Base-by-base conservation (phyloP, 768 basidiomycete species). In the Cystofilobasidium macerans region DNA sequence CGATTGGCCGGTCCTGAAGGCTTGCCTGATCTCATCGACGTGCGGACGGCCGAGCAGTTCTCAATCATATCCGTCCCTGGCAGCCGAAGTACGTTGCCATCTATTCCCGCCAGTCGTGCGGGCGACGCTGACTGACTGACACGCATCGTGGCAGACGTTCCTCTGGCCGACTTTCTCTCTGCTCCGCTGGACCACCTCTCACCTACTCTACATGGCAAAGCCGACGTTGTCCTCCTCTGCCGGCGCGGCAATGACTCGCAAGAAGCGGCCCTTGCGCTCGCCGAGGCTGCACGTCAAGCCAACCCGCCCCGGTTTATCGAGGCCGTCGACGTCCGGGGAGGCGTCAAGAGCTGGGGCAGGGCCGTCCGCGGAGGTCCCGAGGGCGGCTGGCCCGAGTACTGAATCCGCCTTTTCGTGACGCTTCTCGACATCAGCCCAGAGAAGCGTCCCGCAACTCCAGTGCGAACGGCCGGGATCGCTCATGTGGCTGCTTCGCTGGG, bases 231-330 rank as follows among this genome's bases (percentile, higher is more conserved):
- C 67, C 77, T 95, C 22, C 76, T 95, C 32, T 98, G 93, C 76
- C 82, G 89, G 35, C 79, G 90, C 26, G 93, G 94, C 6, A 98
- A 97, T 72, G 94, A 97, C 75, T 94, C 90, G 0, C 88, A 90
- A 74, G 81, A 89, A 24, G 94, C 92, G 35, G 91, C 84, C 0
- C 79, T 84, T 40, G 84, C 84, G 7, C 72, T 89, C 24, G 61
- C 69, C 32, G 42, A 57, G 6, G 62, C 62, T 33, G 51, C 71
- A 75, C 81, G 64, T 14, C 16, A 4, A 72, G 71, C 22, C 78
- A 76, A 11, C 71, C 72, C 57, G 71, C 68, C 16, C 14, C 42
- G 36, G 28, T 32, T 18, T 3, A 24, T 0, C 30, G 33, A 47
- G 16, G 32, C 54, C 24, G 32, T 56, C 26, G 60, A 66, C 26